Evolutionary conservation across 352 stramenopile species (phyloP).

Genomic region (Phytopythium litorale): DNA sequence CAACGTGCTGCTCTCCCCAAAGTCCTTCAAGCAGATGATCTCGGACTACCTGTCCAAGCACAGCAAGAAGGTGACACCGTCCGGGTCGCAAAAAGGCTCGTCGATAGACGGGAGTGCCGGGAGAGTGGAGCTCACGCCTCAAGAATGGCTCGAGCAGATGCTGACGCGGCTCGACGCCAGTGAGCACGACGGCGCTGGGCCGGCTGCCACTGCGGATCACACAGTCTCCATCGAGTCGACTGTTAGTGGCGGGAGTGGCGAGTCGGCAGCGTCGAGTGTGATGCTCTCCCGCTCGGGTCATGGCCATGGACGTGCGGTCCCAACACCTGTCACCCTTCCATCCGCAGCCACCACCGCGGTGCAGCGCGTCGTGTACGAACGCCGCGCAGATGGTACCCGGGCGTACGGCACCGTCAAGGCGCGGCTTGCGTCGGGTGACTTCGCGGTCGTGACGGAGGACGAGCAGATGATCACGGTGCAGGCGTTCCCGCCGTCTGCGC

Average conservation of each 20-base stretch:
- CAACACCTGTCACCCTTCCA: slow-evolving; percentile 4
- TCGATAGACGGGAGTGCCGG: slow-evolving; percentile 12
- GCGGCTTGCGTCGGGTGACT: slow-evolving; percentile 34
- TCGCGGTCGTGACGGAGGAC: slow-evolving; percentile 54
- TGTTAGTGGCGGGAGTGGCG: neutral
- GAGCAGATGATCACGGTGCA: slow-evolving; percentile 62
- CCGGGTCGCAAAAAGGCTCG: slow-evolving; percentile 4
- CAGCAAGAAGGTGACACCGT: slow-evolving; percentile 65
- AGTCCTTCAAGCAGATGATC: slow-evolving; percentile 58
- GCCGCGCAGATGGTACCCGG: slow-evolving; percentile 29
- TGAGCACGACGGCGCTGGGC: slow-evolving; percentile 12
- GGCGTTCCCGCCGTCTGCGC: slow-evolving; percentile 29
- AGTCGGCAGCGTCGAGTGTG: neutral
- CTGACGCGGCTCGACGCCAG: slow-evolving; percentile 23
- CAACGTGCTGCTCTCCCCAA: slow-evolving; percentile 41
- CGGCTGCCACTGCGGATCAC: neutral
- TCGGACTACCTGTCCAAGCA: slow-evolving; percentile 58
- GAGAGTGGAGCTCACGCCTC: slow-evolving; percentile 21
- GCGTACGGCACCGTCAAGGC: slow-evolving; percentile 58
- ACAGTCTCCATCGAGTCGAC: neutral
- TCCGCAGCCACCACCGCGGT: neutral
- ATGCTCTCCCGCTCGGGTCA: neutral
- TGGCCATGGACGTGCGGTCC: slow-evolving; percentile 11
- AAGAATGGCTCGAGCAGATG: slow-evolving; percentile 28
- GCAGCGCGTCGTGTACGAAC: slow-evolving; percentile 44